Conservation (phyloP, 2,329 filamentous ascomycete genomes). For the Colletotrichum scovillei region DNA sequence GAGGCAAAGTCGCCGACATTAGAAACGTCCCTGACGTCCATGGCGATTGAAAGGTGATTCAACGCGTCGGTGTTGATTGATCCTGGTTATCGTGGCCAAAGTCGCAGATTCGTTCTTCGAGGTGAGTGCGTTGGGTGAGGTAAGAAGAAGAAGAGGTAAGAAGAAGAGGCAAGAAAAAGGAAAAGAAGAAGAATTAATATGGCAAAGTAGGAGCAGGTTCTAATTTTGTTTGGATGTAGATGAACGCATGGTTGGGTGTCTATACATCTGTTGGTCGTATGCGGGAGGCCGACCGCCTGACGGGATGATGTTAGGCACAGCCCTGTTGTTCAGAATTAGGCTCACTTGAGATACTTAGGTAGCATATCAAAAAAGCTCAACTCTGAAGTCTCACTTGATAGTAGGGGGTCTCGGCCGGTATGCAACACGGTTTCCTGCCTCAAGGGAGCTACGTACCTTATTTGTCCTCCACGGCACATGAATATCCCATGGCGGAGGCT, state of each 20-base stretch:
- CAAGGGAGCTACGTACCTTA: too few relatives aligned
- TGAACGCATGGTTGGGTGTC: too few relatives aligned
- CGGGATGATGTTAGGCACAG: not conserved
- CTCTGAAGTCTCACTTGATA: not conserved
- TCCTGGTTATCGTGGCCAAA: not conserved
- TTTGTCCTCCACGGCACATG: not conserved
- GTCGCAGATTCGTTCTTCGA: not conserved
- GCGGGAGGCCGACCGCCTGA: not conserved
- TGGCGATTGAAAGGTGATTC: not conserved
- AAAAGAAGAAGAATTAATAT: too few relatives aligned
- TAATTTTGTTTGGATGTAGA: too few relatives aligned
- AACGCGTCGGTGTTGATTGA: not conserved
- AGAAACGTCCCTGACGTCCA: slow-evolving; percentile 14
- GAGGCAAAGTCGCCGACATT: not conserved
- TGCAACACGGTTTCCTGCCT: not conserved
- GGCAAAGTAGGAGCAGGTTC: not conserved
- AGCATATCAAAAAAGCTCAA: not conserved
- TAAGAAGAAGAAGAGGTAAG: not conserved
- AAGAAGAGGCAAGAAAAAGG: too few relatives aligned
- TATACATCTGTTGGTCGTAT: not conserved
- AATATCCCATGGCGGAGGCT: not conserved
- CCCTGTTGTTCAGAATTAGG: not conserved
- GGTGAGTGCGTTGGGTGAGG: not conserved
- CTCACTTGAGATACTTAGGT: not conserved
- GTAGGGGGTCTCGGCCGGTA: not conserved